phyloP scores from a whole-genome alignment of 1,139 yeast genomes.

The Geotrichum carabidarum region DNA sequence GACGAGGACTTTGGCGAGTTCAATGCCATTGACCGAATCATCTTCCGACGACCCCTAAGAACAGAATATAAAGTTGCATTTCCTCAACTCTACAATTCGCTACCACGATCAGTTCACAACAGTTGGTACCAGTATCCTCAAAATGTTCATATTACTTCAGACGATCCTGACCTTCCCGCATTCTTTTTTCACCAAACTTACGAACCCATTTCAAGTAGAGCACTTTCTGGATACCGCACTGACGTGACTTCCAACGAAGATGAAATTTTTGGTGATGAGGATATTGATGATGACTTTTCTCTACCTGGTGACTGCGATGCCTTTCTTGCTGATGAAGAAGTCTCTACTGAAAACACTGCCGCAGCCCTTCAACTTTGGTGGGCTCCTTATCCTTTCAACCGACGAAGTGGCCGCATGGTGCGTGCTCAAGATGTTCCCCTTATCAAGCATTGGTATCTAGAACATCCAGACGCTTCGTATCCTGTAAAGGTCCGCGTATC shows the following conservation, averaged over 20 bases:
- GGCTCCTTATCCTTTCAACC: slow-evolving; percentile 84
- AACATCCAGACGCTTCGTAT: slow-evolving; percentile 49
- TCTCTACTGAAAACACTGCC: slow-evolving; percentile 48
- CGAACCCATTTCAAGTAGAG: slow-evolving; percentile 52
- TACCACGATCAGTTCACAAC: slow-evolving; percentile 59
- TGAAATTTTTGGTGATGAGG: slow-evolving; percentile 27
- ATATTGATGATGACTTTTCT: slow-evolving; percentile 36
- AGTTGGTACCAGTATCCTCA: slow-evolving; percentile 62
- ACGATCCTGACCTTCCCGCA: slow-evolving; percentile 51
- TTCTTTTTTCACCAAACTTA: slow-evolving; percentile 52
- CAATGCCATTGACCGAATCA: slow-evolving; percentile 79
- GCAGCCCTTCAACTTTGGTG: slow-evolving; percentile 63
- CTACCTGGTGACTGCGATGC: slow-evolving; percentile 46
- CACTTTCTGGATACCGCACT: slow-evolving; percentile 26
- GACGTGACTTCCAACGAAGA: slow-evolving; percentile 26
- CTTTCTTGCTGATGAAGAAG: slow-evolving; percentile 43
- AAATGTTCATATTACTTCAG: slow-evolving; percentile 45
- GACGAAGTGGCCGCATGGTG: slow-evolving; percentile 61
- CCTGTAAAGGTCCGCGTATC: slow-evolving; percentile 80
- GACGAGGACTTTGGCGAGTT: slow-evolving; percentile 83
- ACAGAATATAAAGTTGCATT: slow-evolving; percentile 83
- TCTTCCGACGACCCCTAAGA: slow-evolving; percentile 67
- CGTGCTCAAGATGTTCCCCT: slow-evolving; percentile 90
- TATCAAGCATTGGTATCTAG: slow-evolving; percentile 74
- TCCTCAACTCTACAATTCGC: slow-evolving; percentile 78